Percentiles rank a stretch among this genome's conserved stretches.
Evolutionary conservation across 192 early-diverging fungal genomes (phyloP).

Genomic region (Kickxella alabastrina): DNA sequence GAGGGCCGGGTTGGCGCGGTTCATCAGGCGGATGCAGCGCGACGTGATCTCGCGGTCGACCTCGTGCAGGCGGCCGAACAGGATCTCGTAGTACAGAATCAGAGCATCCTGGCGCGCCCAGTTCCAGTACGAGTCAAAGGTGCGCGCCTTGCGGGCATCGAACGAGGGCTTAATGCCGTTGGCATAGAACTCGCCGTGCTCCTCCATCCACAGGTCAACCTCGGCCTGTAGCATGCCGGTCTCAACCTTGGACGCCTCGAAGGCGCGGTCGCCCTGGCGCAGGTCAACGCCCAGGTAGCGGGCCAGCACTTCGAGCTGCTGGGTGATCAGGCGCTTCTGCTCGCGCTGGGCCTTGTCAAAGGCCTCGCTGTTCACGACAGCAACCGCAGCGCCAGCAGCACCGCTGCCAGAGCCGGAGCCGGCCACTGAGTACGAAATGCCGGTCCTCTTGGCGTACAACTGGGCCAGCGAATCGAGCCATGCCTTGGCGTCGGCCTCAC

Average conservation of each 20-base stretch:
- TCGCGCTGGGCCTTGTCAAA: conserved; percentile 81
- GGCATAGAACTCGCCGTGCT: conserved; percentile 89
- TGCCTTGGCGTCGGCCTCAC: conserved; percentile 81
- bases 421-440: conserved; percentile 61
- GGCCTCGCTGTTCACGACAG: conserved; percentile 87
- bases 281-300: conserved; percentile 82
- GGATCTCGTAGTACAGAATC: conserved; percentile 87
- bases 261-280: conserved; percentile 76
- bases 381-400: conserved; percentile 70
- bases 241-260: conserved; percentile 63
- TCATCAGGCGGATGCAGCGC: conserved; percentile 88
- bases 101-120: conserved; percentile 83
- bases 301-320: conserved; percentile 84
- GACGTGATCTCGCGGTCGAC: conserved; percentile 93
- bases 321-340: conserved; percentile 70
- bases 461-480: conserved; percentile 79
- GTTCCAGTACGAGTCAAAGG: conserved; percentile 96
- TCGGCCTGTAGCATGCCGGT: conserved; percentile 70
- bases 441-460: conserved; percentile 72
- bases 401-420: conserved; percentile 51
- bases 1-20: conserved; percentile 75
- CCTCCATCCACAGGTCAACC: conserved; percentile 84
- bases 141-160: conserved; percentile 78
- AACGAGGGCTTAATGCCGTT: conserved; percentile 87
- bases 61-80: conserved; percentile 80